phyloP scores from a whole-genome alignment of 129 eudicot genomes.

The Artemisia annua region DNA sequence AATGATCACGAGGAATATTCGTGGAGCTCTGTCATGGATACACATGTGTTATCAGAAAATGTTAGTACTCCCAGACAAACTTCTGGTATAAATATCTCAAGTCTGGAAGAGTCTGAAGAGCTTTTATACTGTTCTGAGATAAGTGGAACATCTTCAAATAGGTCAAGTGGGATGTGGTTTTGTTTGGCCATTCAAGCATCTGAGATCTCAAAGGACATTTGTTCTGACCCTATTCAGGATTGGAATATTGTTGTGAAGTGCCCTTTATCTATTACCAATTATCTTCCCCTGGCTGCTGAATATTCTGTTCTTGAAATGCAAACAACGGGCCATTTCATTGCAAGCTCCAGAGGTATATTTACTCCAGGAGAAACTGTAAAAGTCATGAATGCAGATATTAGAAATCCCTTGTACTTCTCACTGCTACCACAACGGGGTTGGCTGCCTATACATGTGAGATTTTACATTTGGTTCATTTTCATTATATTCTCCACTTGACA shows the following conservation, averaged over 20 bases:
- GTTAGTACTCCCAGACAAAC: constrained; percentile 32
- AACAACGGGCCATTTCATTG: constrained; percentile 67
- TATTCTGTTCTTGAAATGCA: constrained; percentile 93
- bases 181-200: constrained; percentile 78
- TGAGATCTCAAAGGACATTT: constrained; percentile 77
- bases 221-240: constrained; percentile 77
- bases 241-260: constrained; percentile 79
- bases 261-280: constrained; percentile 72
- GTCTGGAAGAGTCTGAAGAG: constrained; percentile 64
- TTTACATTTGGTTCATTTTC: constrained; percentile 10
- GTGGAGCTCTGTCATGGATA: constrained; percentile 76
- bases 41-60: constrained; percentile 45
- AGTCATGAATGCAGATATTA: constrained; percentile 70
- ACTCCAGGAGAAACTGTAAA: constrained; percentile 75
- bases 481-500: background rate
- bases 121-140: constrained; percentile 60
- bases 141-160: constrained; percentile 68
- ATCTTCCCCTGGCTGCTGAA: constrained; percentile 80
- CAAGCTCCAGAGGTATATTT: constrained; percentile 77
- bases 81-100: constrained; percentile 62
- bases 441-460: constrained; percentile 83
- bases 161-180: constrained; percentile 75
- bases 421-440: constrained; percentile 92
- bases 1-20: constrained; percentile 50
- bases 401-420: constrained; percentile 78